Base-by-base conservation (phyloP, 257 asterid species). In the Oldenlandia corymbosa region DNA sequence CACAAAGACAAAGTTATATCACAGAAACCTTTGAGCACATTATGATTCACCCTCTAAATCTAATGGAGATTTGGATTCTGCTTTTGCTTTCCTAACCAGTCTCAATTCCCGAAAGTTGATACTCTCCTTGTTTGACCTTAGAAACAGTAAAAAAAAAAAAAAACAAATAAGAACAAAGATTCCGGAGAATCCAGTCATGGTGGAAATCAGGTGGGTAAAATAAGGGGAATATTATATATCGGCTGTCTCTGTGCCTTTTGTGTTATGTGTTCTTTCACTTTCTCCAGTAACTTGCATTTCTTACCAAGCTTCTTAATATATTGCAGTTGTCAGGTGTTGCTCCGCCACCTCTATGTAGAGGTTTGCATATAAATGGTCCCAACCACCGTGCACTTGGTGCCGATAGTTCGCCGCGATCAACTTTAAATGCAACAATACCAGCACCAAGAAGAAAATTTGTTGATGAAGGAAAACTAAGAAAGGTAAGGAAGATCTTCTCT, bases 361-460 rank as follows among this genome's bases (percentile, higher is more conserved):
- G 87, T 75, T 74, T 81, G 65, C 91, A 76, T 65, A 80, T 78
- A 54, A 87, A 82, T 70, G 90, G 90, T 64, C 83, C 82, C 61
- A 80, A 73, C 76, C 78, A 73, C 68, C 81, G 84, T 81, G 73
- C 78, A 28, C 64, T 71, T 66, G 90, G 88, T 64, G 75, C 82
- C 72, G 96, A 93, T 78, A 84, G 58, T 69, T 82, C 99, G 64
- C 83, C 91, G 51, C 82, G 94, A 65, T 75, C 75, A 67, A 42
- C 80, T 18, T 76, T 84, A 67, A 85, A 84, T 81, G 72, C 96
- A 63, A 73, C 83, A 49, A 69, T 82, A 51, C 83, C 87, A 60
- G 90, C 91, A 71, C 99, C 96, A 65, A 79, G 96, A 78, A 89
- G 97, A 74, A 93, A 93, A 79, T 76, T 92, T 78, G 96, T 93